Evolutionary conservation across 176 grass and related monocot species (phyloP).

Genomic region (Ensete glaucum): DNA sequence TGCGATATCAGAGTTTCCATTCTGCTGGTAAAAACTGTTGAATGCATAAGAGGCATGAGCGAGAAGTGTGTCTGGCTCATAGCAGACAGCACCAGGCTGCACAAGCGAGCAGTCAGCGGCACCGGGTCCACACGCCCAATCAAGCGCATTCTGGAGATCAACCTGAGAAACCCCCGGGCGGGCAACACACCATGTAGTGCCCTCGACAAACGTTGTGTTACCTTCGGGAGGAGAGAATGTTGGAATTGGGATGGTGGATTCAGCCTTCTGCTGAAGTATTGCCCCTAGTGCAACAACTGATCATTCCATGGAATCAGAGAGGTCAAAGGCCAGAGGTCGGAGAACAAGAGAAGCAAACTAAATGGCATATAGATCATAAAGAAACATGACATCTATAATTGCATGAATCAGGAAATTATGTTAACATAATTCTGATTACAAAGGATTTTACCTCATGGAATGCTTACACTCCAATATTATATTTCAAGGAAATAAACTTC

Average conservation of each 20-base stretch:
- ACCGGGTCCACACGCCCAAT: slow-evolving; percentile 85
- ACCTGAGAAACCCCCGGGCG: slow-evolving; percentile 56
- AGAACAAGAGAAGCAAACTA: no score
- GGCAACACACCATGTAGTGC: slow-evolving; percentile 78
- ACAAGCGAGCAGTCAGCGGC: slow-evolving; percentile 60
- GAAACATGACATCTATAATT: no score
- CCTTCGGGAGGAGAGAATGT: slow-evolving; percentile 71
- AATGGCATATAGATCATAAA: no score
- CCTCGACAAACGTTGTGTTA: slow-evolving; percentile 77
- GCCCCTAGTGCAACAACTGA: slow-evolving; percentile 14
- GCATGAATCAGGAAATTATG: no score
- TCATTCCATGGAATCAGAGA: background rate
- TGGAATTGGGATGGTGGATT: slow-evolving; percentile 41
- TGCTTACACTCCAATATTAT: no score
- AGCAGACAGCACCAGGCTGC: slow-evolving; percentile 53
- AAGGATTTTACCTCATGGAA: no score
- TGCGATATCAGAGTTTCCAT: slow-evolving; percentile 79
- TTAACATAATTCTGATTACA: no score
- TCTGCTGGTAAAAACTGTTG: slow-evolving; percentile 99
- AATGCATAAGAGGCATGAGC: slow-evolving; percentile 86
- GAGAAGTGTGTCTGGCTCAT: slow-evolving; percentile 68
- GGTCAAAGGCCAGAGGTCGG: no score
- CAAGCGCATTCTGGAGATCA: slow-evolving; percentile 80
- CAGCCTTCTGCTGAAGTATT: slow-evolving; percentile 39
- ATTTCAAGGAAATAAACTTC: no score